Conservation (phyloP, 208 protist genomes). For the Jaenimonas drosophilae region DNA sequence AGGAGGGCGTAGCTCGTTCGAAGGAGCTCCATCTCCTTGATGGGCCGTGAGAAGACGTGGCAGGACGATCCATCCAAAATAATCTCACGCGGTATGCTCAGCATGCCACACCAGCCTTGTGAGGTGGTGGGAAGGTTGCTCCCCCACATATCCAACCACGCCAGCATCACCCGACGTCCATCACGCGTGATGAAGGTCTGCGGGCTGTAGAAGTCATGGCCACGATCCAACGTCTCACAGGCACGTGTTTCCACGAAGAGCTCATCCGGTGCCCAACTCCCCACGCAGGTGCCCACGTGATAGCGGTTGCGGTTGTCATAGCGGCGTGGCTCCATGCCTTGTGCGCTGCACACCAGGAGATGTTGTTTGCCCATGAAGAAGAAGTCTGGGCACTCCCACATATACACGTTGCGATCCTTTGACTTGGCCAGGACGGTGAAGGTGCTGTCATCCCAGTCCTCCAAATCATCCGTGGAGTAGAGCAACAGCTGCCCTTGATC, state of each 20-base stretch:
- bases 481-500: conserved; percentile 59
- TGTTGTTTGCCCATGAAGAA: conserved; percentile 15
- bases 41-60: no score
- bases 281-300: conserved; percentile 23
- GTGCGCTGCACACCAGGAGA: conserved; percentile 27
- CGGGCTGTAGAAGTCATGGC: conserved; percentile 41
- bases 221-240: conserved; percentile 28
- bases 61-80: conserved; percentile 20
- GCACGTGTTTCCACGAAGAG: conserved; percentile 18
- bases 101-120: conserved; percentile 36
- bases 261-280: conserved; percentile 27
- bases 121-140: conserved; percentile 33
- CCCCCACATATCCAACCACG: conserved; percentile 52
- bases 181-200: conserved; percentile 24
- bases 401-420: conserved; percentile 45
- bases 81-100: conserved; percentile 29
- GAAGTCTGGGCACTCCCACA: conserved; percentile 45
- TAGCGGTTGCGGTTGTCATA: conserved; percentile 27
- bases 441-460: conserved; percentile 60
- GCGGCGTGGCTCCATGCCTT: conserved; percentile 20
- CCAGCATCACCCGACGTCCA: conserved; percentile 28
- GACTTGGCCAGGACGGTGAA: conserved; percentile 38
- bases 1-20: conserved; percentile 22
- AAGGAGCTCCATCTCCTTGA: conserved; percentile 26
- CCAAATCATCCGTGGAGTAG: conserved; percentile 48